Percentiles rank a stretch among this genome's conserved stretches.
Evolutionary conservation across 208 protist genomes (phyloP).

Genomic region (Acanthamoeba healyi): DNA sequence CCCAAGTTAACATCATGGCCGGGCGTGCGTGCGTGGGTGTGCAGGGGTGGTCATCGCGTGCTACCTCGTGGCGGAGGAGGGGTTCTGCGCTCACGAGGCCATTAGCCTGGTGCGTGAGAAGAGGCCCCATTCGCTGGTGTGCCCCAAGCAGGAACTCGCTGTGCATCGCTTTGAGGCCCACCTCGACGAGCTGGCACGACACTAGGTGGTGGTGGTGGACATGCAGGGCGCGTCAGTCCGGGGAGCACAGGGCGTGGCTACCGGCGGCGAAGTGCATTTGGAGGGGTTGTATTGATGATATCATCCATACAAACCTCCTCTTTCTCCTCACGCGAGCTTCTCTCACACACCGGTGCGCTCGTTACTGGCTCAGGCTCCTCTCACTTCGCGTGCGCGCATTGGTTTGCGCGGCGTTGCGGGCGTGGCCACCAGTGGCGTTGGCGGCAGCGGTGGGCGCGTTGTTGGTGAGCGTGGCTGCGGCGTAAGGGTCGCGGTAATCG

Average conservation of each 20-base stretch:
- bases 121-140: constrained; percentile 36
- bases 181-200: background rate
- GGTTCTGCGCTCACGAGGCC: background rate
- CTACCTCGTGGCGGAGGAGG: constrained; percentile 50
- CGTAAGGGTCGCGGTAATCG: constrained; percentile 31
- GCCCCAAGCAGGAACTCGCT: constrained; percentile 6
- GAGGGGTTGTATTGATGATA: no score
- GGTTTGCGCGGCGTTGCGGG: background rate
- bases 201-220: no score
- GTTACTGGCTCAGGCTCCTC: background rate
- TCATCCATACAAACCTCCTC: no score
- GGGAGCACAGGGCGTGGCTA: no score
- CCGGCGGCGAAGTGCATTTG: no score
- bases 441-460: background rate
- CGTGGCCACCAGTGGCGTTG: background rate
- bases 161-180: constrained; percentile 11
- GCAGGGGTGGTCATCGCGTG: constrained; percentile 7
- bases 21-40: background rate
- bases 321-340: no score
- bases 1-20: background rate
- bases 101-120: background rate
- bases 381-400: background rate
- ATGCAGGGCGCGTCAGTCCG: no score
- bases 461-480: constrained; percentile 3
- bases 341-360: no score